Base-by-base conservation (phyloP, 345 rosid genomes). In the Litchi chinensis region DNA sequence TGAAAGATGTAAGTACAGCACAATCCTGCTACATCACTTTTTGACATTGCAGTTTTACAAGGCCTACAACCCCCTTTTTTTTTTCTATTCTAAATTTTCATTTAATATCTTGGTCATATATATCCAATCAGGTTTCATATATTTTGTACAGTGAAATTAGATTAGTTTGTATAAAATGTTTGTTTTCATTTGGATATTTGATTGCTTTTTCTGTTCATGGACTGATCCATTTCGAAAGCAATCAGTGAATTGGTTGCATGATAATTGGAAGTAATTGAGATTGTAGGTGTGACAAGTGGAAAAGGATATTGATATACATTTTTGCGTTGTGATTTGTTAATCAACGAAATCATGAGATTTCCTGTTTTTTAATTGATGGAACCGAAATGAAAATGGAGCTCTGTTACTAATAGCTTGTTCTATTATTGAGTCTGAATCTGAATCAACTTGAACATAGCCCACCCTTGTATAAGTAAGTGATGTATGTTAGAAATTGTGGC, bases 1-100 rank as follows among this genome's bases (percentile, higher is more conserved):
- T 94, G 57, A 97, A 92, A 69, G 99, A 97, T 88, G 99, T 94
- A 89, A 88, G 98, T 13, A 52, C 75, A 59, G 46, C 41, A 54
- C 57, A 18, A 73, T 32, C 76, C 54, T 54, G 4, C 75, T 39
- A 44, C 22, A 48, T 37, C 50, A 37, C 48, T 6, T 63, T 28
- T 50, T 15, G 15, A 18, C 59, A 54, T 54, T 11, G n/a, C 59
- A 5, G 59, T 12, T 54, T 46, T 46, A 54, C 59, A 54, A 54
- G 59, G n/a, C 15, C n/a, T n/a, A 54, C n/a, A 54, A 16, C n/a
- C 8, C n/a, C 59, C 15, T 52, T 52, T 52, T 52, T 52, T 5
- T 15, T 5, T 5, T 0, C 5, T 13, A 15, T 5, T 0, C 5
- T 13, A 15, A 52, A 15, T 52, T 15, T 52, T 52, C 57, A 52